Evolutionary conservation across 1,284 basidiomycete species (phyloP).

Genomic region (Heterobasidion parviporum): DNA sequence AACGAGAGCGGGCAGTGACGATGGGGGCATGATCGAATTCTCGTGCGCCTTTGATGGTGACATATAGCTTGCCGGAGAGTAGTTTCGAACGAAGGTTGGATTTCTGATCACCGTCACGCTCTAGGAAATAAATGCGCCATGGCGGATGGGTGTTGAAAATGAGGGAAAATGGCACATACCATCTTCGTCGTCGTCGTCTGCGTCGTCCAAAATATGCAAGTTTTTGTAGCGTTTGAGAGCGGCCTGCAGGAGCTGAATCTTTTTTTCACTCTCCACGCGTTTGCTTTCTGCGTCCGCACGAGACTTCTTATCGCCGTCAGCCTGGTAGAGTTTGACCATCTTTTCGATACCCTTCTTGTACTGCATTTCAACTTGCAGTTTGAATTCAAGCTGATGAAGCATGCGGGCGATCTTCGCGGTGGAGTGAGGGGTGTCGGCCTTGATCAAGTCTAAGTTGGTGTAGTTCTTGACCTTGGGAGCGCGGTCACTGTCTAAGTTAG

Average conservation of each 20-base stretch:
- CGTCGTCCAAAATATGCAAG: conserved; percentile 88
- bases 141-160: background rate
- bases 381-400: conserved; percentile 99
- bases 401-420: conserved; percentile 96
- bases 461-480: conserved; percentile 51
- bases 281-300: conserved; percentile 90
- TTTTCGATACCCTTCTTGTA: conserved; percentile 99
- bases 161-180: conserved; percentile 23
- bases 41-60: conserved; percentile 83
- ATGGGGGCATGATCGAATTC: conserved; percentile 91
- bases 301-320: conserved; percentile 93
- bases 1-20: conserved; percentile 50
- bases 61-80: conserved; percentile 86
- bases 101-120: conserved; percentile 84
- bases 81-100: conserved; percentile 88
- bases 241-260: conserved; percentile 88
- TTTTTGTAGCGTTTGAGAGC: conserved; percentile 97
- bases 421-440: conserved; percentile 95
- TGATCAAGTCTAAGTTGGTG: conserved; percentile 87
- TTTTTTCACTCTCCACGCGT: conserved; percentile 90
- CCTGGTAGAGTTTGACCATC: conserved; percentile 93
- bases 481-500: conserved; percentile 29
- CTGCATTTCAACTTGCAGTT: conserved; percentile 96
- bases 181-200: conserved; percentile 72
- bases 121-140: conserved; percentile 17